phyloP scores from a whole-genome alignment of 2,329 filamentous ascomycete genomes.

The Ophiostoma triangulosporum region DNA sequence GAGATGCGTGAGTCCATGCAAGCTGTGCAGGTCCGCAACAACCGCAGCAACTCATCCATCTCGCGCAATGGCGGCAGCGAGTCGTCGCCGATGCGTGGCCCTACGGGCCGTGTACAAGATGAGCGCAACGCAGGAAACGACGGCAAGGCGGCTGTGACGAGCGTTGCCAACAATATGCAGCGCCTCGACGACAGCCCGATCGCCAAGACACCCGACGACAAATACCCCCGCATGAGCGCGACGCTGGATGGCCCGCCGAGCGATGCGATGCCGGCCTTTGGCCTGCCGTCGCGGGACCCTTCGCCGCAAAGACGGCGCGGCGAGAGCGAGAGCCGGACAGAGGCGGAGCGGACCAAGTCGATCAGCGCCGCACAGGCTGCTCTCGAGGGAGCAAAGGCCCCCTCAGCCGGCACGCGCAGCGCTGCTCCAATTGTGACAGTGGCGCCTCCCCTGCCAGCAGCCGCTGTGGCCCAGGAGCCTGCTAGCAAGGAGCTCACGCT shows the following conservation, averaged over 20 bases:
- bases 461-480: slow-evolving; percentile 18
- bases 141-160: slow-evolving; percentile 1
- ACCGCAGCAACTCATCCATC: slow-evolving; percentile 32
- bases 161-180: not conserved
- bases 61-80: slow-evolving; percentile 30
- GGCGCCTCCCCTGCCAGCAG: not conserved
- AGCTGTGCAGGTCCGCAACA: slow-evolving; percentile 43
- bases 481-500: slow-evolving; percentile 73
- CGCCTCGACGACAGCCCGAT: slow-evolving; percentile 29
- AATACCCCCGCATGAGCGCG: slow-evolving; percentile 38
- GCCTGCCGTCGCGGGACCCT: slow-evolving; percentile 18
- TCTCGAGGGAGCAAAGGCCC: slow-evolving; percentile 1
- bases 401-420: not conserved
- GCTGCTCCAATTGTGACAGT: not conserved
- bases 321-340: not conserved
- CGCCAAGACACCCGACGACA: slow-evolving; percentile 53
- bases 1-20: slow-evolving; percentile 77
- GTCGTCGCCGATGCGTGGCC: slow-evolving; percentile 46
- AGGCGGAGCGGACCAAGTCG: slow-evolving; percentile 11
- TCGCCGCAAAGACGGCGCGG: slow-evolving; percentile 4
- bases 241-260: slow-evolving; percentile 46
- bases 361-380: slow-evolving; percentile 7
- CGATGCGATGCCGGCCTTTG: slow-evolving; percentile 25
- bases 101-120: slow-evolving; percentile 46
- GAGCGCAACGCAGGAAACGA: slow-evolving; percentile 27